Conservation (phyloP, 2,329 filamentous ascomycete genomes). For the Boeremia lycopersici region DNA sequence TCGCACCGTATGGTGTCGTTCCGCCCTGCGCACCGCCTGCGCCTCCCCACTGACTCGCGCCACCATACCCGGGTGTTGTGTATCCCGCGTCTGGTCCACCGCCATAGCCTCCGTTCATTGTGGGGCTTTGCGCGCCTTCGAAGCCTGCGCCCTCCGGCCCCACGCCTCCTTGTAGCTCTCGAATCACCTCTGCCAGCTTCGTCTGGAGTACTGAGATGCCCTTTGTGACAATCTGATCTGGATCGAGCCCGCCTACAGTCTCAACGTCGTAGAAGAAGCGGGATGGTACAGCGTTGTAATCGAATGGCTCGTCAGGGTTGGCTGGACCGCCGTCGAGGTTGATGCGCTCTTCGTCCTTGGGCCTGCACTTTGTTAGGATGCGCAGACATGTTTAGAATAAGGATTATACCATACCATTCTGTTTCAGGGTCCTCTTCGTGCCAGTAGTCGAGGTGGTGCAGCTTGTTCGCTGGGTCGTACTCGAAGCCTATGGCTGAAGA, state of each 20-base stretch:
- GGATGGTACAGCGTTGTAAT: constrained; percentile 84
- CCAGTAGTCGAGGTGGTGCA: constrained; percentile 92
- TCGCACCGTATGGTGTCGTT: constrained; percentile 64
- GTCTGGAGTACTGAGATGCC: constrained; percentile 88
- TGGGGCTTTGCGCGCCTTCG: constrained; percentile 70
- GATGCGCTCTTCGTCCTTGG: constrained; percentile 80
- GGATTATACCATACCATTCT: constrained; percentile 73
- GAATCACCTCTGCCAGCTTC: constrained; percentile 83
- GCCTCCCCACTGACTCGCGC: constrained; percentile 69
- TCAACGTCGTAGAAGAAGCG: constrained; percentile 96
- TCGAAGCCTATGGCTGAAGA: constrained; percentile 93
- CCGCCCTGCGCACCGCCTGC: constrained; percentile 40
- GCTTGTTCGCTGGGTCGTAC: constrained; percentile 96
- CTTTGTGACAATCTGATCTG: constrained; percentile 85
- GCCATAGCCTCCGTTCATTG: constrained; percentile 55
- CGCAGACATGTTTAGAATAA: not conserved
- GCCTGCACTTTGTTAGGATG: constrained; percentile 59
- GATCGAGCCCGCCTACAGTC: constrained; percentile 83
- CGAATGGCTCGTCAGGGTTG: constrained; percentile 83
- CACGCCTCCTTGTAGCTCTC: constrained; percentile 64
- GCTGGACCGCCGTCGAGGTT: constrained; percentile 74
- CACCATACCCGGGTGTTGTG: constrained; percentile 65
- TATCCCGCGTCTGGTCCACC: constrained; percentile 69
- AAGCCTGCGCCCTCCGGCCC: constrained; percentile 58
- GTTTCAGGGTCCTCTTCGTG: constrained; percentile 83